Base-by-base conservation (phyloP, 441 rosid species). In the Populus tomentosa region DNA sequence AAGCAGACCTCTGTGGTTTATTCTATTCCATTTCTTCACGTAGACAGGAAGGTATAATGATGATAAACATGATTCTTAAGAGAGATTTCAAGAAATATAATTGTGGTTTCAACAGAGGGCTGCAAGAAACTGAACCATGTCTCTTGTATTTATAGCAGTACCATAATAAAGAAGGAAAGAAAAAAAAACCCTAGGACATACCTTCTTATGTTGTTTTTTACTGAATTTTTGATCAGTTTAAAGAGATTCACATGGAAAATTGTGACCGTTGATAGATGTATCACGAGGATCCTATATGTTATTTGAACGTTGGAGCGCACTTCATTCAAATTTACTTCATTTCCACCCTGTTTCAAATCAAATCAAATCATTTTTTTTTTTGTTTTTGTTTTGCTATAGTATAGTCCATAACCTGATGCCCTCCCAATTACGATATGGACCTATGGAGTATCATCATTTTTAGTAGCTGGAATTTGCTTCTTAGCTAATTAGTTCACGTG, bases 281-380 rank as follows among this genome's bases (percentile, higher is more conserved):
- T 94, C 97, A 92, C 97, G 95, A 71, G 96, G 78, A 75, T 85
- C 84, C 89, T 81, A 75, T 69, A 75, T 77, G 38, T 53, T 75
- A 67, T 78, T 80, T 79, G 90, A 91, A 88, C 89, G 91, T 90
- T 92, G 98, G 98, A 92, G 98, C 97, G 97, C 93, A 85, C 79
- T 78, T 67, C 80, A 77, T 94, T 92, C 86, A 90, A 90, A 86
- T 71, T 38, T 65, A 40, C 62, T 36, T n/a, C 40, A 32, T 70
- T 21, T 30, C 11, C 42, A 4, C 10, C 36, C 68, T 80, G 67
- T 76, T 80, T 67, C 16, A 76, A 70, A 67, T 71, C 68, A 71
- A 74, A 68, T 26, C 32, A 46, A 35, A 30, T 14, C 42, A 18
- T 50, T 9, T 67, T 66, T n/a, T 69, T 13, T 11, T 46, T 46